A percentile compares a stretch with the other conserved stretches of the same genome.
These are phyloP conservation scores for Salvia rosmarinus DNA, from an alignment of 257 asterid species.

Conservation along the genomic window DNA sequence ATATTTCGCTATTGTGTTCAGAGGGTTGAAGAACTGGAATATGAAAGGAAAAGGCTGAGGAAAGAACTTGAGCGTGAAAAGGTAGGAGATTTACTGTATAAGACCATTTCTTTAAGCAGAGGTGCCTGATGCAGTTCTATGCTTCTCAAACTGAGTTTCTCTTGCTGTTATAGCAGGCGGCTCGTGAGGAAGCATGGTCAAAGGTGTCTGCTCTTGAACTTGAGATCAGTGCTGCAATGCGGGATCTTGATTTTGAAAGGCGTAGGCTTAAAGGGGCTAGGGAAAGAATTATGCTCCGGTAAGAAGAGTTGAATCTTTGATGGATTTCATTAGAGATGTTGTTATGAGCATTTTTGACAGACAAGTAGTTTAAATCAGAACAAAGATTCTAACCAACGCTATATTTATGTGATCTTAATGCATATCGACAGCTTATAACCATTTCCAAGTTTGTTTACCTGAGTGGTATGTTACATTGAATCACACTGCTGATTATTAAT, in stretches of 20 bases:
- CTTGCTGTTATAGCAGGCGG: slow-evolving; percentile 94
- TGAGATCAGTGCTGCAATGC: slow-evolving; percentile 88
- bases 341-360: slow-evolving; percentile 4
- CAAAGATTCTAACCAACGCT: neutral
- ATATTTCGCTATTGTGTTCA: slow-evolving; percentile 38
- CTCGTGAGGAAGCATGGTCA: slow-evolving; percentile 99
- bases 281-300: slow-evolving; percentile 99
- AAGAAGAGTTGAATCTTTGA: slow-evolving; percentile 31
- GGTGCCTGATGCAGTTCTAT: slow-evolving; percentile 19
- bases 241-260: slow-evolving; percentile 92
- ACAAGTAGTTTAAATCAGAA: neutral
- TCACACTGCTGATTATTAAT: slow-evolving; percentile 24
- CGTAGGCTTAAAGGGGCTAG: slow-evolving; percentile 90
- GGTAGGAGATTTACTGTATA: slow-evolving; percentile 69
- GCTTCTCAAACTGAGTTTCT: slow-evolving; percentile 45
- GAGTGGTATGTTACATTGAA: slow-evolving; percentile 10
- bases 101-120: neutral
- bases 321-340: slow-evolving; percentile 9
- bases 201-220: slow-evolving; percentile 98
- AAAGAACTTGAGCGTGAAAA: slow-evolving; percentile 92
- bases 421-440: slow-evolving; percentile 10
- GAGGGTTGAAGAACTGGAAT: slow-evolving; percentile 90
- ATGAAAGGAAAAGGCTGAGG: slow-evolving; percentile 61
- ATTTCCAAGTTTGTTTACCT: neutral
- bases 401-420: neutral